Evolutionary conservation across 2,329 filamentous ascomycete genomes (phyloP).

Genomic region (Epichloe gansuensis): DNA sequence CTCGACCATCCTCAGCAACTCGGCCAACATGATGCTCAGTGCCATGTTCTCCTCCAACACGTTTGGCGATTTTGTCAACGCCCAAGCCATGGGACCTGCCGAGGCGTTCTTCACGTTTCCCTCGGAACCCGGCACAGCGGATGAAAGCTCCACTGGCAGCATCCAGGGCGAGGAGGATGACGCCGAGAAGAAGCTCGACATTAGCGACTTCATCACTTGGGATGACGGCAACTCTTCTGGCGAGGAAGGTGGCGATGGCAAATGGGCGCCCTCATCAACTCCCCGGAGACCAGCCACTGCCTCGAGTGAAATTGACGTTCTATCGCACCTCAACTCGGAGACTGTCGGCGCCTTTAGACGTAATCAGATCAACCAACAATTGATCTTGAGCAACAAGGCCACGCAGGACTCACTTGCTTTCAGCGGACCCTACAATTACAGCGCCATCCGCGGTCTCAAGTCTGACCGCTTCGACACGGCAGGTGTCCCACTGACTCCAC

Average conservation of each 20-base stretch:
- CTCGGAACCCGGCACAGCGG: conserved; percentile 42
- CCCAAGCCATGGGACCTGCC: conserved; percentile 56
- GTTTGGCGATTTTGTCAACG: conserved; percentile 44
- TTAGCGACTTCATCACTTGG: conserved; percentile 64
- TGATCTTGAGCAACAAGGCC: conserved; percentile 46
- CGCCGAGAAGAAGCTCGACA: conserved; percentile 48
- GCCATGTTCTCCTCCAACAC: conserved; percentile 49
- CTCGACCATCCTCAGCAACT: conserved; percentile 50
- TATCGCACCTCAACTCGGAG: conserved; percentile 50
- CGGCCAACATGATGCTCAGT: conserved; percentile 67
- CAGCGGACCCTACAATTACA: conserved; percentile 45
- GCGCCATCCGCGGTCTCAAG: conserved; percentile 50
- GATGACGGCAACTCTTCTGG: conserved; percentile 45
- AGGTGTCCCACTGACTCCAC: conserved; percentile 54
- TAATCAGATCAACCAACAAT: conserved; percentile 49
- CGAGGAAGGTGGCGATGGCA: conserved; percentile 42
- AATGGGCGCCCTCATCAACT: conserved; percentile 38
- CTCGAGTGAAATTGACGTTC: conserved; percentile 32
- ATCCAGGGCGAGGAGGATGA: conserved; percentile 45
- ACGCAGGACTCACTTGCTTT: conserved; percentile 51
- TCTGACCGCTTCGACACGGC: conserved; percentile 53
- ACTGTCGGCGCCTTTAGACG: conserved; percentile 69
- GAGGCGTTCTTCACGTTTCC: conserved; percentile 65
- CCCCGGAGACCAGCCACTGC: conserved; percentile 37
- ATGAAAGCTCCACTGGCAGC: conserved; percentile 31